These are phyloP conservation scores for Suaeda aralocaspica DNA, from an alignment of 148 eudicot species.

Conservation along the genomic window DNA sequence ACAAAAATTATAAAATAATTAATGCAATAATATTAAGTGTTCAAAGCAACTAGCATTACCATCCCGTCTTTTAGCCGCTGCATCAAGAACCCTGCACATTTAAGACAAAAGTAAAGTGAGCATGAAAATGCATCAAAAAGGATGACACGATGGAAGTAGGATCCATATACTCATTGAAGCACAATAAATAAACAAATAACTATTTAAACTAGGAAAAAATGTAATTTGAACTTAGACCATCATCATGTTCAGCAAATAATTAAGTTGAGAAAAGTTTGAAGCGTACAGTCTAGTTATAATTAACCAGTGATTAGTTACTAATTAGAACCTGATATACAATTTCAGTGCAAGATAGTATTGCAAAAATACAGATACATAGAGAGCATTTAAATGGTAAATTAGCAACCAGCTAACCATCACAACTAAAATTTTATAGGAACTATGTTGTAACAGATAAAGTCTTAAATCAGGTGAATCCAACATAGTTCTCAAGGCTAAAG, in stretches of 20 bases:
- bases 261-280: background rate
- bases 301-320: background rate
- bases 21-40: background rate
- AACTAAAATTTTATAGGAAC: too few species aligned
- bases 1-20: conserved; percentile 1
- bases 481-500: too few species aligned
- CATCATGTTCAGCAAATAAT: background rate
- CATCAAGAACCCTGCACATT: conserved; percentile 72
- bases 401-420: background rate
- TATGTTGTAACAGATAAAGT: too few species aligned
- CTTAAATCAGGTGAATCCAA: too few species aligned
- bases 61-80: conserved; percentile 76
- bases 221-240: background rate
- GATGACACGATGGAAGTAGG: too few species aligned
- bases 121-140: background rate
- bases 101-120: background rate
- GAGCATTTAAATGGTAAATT: background rate
- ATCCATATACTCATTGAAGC: too few species aligned
- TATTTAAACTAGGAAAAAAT: background rate
- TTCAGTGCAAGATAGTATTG: background rate
- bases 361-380: background rate
- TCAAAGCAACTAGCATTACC: conserved; percentile 43
- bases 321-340: background rate
- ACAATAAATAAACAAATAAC: background rate
- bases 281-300: too few species aligned